Base-by-base conservation (phyloP, 768 basidiomycete species). In the Cystobasidium ongulense region DNA sequence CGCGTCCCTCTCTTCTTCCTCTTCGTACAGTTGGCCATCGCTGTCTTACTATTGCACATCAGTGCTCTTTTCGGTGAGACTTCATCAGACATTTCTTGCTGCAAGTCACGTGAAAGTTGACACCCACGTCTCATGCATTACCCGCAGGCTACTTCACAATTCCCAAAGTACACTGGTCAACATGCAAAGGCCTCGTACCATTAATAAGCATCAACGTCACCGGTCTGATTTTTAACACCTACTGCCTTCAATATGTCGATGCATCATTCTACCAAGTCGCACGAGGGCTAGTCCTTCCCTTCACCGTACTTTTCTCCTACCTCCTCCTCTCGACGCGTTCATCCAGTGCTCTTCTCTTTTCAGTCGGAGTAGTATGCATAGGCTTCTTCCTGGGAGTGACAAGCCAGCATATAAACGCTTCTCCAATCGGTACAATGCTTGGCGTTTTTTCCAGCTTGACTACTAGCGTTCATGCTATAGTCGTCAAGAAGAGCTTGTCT, bases 181-280 rank as follows among this genome's bases (percentile, higher is more conserved):
- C 87, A 17, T 85, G 87, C 78, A 90, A 87, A 79, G 89, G 89
- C 7, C 85, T 98, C 15, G 82, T 86, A 10, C 87, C 92, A 1
- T 88, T 90, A 82, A 85, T 93, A 27, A 82, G 33, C 59, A 75
- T 75, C 41, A 75, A 75, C 33, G 70, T 71, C 7, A 61, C 54
- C 50, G 75, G 75, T 23, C 72, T 75, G 2, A 74, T 73, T 23
- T 75, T 75, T 74, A 79, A 80, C 76, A 79, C 78, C 2, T 78
- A 77, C 75, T 75, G 75, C 50, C 63, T 73, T 3, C 36, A 92
- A 87, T 91, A 90, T 78, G 93, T 96, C 77, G 92, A 93, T 72
- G 91, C 91, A 15, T 93, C 92, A 0, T 92, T 95, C 82, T 93
- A 95, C 81, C 75, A 72, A 50, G 89, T 98, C 75, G 94, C 94